phyloP scores from a whole-genome alignment of 495 filamentous ascomycete species.

The Tuber indicum region DNA sequence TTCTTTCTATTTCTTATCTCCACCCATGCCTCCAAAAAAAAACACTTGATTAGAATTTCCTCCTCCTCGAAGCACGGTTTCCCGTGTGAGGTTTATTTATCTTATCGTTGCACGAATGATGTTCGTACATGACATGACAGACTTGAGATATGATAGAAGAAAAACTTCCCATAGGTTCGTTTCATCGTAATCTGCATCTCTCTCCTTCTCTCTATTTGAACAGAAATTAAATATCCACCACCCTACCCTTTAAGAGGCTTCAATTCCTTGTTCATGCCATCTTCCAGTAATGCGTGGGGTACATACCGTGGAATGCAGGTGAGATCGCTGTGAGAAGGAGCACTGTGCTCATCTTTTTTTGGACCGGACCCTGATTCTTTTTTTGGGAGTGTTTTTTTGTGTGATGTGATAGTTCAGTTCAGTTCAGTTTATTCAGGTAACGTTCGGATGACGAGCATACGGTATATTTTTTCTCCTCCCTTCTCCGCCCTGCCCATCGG shows the following conservation, averaged over 20 bases:
- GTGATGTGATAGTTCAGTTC: neutral
- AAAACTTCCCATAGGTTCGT: conserved; percentile 4
- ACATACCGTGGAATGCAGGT: neutral
- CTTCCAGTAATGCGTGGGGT: neutral
- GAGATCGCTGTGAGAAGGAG: neutral
- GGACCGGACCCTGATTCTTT: conserved; percentile 8
- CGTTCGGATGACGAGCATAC: conserved; percentile 2
- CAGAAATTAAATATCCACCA: neutral
- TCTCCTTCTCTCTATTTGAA: neutral
- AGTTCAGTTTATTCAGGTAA: conserved; percentile 5
- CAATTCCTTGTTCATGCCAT: conserved; percentile 3
- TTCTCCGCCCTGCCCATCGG: neutral
- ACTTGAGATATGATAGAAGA: conserved; percentile 16
- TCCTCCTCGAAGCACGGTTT: conserved; percentile 2
- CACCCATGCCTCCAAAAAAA: neutral
- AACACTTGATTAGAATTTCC: neutral
- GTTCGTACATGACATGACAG: neutral
- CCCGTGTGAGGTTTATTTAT: conserved; percentile 16
- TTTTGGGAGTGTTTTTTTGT: conserved; percentile 17
- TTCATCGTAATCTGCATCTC: neutral
- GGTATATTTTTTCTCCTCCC: conserved; percentile 7
- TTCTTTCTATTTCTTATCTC: neutral
- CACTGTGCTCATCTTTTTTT: conserved; percentile 8
- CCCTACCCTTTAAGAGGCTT: neutral
- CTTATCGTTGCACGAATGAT: conserved; percentile 2